Percentiles rank a stretch among this genome's conserved stretches.
These are phyloP conservation scores for Ajuga chamaepitys DNA, from an alignment of 257 asterid genomes.

Conservation along the genomic window DNA sequence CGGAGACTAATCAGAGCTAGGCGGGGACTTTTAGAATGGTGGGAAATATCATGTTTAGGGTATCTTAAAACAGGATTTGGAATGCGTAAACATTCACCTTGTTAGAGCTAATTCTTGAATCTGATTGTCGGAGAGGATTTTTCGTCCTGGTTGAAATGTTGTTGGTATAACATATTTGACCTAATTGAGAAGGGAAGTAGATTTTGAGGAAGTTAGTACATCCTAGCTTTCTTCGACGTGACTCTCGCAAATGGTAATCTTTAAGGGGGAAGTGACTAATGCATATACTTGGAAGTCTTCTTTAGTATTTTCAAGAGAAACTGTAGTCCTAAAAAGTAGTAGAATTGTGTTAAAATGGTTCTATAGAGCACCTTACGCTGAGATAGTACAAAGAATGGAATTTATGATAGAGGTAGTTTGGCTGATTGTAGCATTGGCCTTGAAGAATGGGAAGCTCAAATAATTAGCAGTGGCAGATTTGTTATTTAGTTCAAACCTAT, in stretches of 20 bases:
- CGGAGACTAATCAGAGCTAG: too few relatives aligned
- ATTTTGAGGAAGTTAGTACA: too few relatives aligned
- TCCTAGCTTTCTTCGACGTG: too few relatives aligned
- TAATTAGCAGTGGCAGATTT: neutral
- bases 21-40: too few relatives aligned
- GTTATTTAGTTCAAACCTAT: neutral
- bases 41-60: neutral
- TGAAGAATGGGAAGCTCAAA: neutral
- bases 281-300: neutral
- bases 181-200: neutral
- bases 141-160: neutral
- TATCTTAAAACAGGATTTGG: neutral
- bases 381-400: neutral
- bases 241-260: neutral
- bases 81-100: neutral
- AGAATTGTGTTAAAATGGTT: neutral
- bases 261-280: neutral
- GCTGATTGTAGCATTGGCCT: neutral
- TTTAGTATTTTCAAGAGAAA: neutral
- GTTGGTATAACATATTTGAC: neutral
- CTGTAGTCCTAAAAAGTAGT: neutral
- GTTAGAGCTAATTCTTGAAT: neutral
- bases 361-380: neutral
- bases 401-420: neutral
- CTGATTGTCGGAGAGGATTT: too few relatives aligned